Evolutionary conservation across 805 yeast species (phyloP).

Genomic region (Ogataea paraovalis): DNA sequence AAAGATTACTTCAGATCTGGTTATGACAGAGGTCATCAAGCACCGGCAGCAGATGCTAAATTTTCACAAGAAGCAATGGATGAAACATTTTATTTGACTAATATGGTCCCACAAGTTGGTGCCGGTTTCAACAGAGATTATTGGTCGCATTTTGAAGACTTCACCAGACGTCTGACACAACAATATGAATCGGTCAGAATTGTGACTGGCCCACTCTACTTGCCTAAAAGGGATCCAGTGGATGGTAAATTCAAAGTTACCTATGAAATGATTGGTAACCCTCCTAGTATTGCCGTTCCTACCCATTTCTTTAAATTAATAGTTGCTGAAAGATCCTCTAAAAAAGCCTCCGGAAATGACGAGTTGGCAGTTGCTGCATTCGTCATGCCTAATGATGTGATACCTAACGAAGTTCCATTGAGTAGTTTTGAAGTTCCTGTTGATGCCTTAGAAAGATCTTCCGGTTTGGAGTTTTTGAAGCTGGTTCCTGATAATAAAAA

Average conservation of each 20-base stretch:
- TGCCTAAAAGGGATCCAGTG: slow-evolving; percentile 65
- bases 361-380: slow-evolving; percentile 82
- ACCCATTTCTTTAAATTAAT: slow-evolving; percentile 92
- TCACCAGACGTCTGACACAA: slow-evolving; percentile 72
- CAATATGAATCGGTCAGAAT: slow-evolving; percentile 73
- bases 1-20: slow-evolving; percentile 92
- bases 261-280: slow-evolving; percentile 94
- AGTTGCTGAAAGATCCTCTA: slow-evolving; percentile 66
- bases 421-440: slow-evolving; percentile 80
- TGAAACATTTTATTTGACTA: slow-evolving; percentile 84
- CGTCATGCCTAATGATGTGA: slow-evolving; percentile 84
- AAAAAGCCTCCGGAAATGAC: slow-evolving; percentile 32
- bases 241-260: slow-evolving; percentile 84
- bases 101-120: slow-evolving; percentile 96
- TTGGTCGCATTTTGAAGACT: slow-evolving; percentile 96
- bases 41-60: slow-evolving; percentile 97
- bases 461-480: slow-evolving; percentile 79
- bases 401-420: slow-evolving; percentile 67
- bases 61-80: slow-evolving; percentile 90
- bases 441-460: slow-evolving; percentile 80
- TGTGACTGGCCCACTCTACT: slow-evolving; percentile 89
- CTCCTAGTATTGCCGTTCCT: slow-evolving; percentile 95
- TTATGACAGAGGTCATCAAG: slow-evolving; percentile 95
- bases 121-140: slow-evolving; percentile 96
- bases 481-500: slow-evolving; percentile 54